phyloP scores from a whole-genome alignment of 495 filamentous ascomycete species.

The Hypoxylon fuscum region DNA sequence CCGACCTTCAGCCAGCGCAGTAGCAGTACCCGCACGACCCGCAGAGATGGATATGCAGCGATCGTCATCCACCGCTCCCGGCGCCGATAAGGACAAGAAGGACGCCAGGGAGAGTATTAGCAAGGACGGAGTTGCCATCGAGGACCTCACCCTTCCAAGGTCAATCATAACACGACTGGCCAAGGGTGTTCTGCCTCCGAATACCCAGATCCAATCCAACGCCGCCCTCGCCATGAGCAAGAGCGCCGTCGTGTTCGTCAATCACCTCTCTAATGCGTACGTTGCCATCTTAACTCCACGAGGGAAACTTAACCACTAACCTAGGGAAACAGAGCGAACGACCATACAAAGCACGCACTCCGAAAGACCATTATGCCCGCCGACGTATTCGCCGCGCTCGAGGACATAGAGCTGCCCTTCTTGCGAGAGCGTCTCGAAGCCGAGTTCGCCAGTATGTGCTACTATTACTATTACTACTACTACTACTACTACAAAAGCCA shows the following conservation, averaged over 20 bases:
- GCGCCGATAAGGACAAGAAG: slow-evolving; percentile 43
- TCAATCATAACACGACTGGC: slow-evolving; percentile 93
- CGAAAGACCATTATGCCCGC: slow-evolving; percentile 87
- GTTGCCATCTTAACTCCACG: slow-evolving; percentile 37
- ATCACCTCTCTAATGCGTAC: slow-evolving; percentile 85
- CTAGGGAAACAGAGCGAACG: slow-evolving; percentile 71
- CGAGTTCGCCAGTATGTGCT: slow-evolving; percentile 65
- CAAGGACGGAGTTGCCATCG: slow-evolving; percentile 52
- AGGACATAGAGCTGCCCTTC: slow-evolving; percentile 82
- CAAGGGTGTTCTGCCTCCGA: slow-evolving; percentile 95
- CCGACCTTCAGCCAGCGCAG: slow-evolving; percentile 34
- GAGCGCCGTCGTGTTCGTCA: slow-evolving; percentile 93
- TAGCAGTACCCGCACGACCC: slow-evolving; percentile 23
- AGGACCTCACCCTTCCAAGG: slow-evolving; percentile 88
- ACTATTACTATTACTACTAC: not conserved
- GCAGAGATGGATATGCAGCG: slow-evolving; percentile 42
- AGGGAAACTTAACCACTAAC: slow-evolving; percentile 10
- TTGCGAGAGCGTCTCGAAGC: slow-evolving; percentile 72
- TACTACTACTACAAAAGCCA: not conserved
- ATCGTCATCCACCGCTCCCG: slow-evolving; percentile 33
- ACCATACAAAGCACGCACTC: slow-evolving; percentile 67
- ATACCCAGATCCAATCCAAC: slow-evolving; percentile 94
- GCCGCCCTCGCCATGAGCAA: slow-evolving; percentile 91
- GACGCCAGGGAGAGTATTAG: slow-evolving; percentile 12
- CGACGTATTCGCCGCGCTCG: slow-evolving; percentile 84